These are phyloP conservation scores for Aureobasidium sp. DNA, from an alignment of 2,329 filamentous ascomycete species.

Conservation along the genomic window DNA sequence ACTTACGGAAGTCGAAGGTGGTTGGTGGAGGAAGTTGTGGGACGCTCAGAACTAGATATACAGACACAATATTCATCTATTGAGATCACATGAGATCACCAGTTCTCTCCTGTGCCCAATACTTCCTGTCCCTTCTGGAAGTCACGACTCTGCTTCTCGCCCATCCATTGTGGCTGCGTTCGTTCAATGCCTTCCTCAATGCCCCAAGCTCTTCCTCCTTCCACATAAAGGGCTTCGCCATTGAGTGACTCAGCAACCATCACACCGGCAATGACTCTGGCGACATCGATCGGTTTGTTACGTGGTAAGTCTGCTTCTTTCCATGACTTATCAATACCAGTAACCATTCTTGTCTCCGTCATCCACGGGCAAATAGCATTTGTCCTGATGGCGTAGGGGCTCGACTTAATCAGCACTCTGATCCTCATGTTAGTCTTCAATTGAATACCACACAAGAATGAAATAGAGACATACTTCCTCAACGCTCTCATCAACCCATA, in stretches of 20 bases:
- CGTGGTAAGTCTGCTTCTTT: conserved; percentile 33
- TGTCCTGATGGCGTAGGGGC: conserved; percentile 31
- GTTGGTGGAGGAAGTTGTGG: neutral
- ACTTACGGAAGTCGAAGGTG: neutral
- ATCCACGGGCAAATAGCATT: conserved; percentile 42
- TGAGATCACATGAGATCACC: neutral
- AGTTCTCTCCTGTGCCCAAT: conserved; percentile 24
- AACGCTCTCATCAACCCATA: conserved; percentile 44
- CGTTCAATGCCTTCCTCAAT: conserved; percentile 38
- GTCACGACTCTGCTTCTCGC: conserved; percentile 31
- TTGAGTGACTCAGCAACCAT: conserved; percentile 31
- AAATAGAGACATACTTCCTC: conserved; percentile 25
- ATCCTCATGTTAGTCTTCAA: neutral
- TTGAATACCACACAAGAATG: too few relatives aligned
- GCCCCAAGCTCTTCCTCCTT: conserved; percentile 39
- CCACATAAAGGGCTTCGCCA: conserved; percentile 38
- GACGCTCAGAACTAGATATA: neutral
- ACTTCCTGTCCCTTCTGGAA: conserved; percentile 33
- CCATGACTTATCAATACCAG: conserved; percentile 33
- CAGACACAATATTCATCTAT: neutral
- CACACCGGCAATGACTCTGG: conserved; percentile 33
- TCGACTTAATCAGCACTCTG: conserved; percentile 29
- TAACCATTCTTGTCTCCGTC: conserved; percentile 34
- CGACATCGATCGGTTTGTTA: conserved; percentile 36
- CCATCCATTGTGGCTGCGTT: conserved; percentile 39